Evolutionary conservation across 2,329 filamentous ascomycete species (phyloP).

Genomic region (Colletotrichum sp.): DNA sequence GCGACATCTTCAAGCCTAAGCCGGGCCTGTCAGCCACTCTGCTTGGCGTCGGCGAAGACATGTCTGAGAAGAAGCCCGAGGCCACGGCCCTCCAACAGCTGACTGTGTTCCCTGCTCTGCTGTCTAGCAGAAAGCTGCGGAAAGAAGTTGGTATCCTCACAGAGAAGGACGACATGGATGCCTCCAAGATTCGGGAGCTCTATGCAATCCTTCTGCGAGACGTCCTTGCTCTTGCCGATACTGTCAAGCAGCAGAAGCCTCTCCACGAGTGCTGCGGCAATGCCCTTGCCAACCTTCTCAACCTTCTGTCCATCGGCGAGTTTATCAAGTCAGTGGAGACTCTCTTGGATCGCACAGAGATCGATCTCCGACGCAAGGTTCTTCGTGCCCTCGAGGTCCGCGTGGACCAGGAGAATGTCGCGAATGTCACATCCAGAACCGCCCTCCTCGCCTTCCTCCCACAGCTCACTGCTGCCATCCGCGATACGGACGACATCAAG

Average conservation of each 20-base stretch:
- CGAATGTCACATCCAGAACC: constrained; percentile 69
- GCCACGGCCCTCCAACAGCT: constrained; percentile 58
- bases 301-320: constrained; percentile 83
- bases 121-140: constrained; percentile 63
- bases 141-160: constrained; percentile 60
- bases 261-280: constrained; percentile 68
- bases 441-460: constrained; percentile 81
- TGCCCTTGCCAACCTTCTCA: constrained; percentile 79
- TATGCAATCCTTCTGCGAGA: constrained; percentile 73
- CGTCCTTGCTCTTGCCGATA: constrained; percentile 69
- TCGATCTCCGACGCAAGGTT: constrained; percentile 79
- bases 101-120: constrained; percentile 60
- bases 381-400: constrained; percentile 81
- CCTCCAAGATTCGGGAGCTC: constrained; percentile 69
- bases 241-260: constrained; percentile 59
- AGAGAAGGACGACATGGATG: constrained; percentile 68
- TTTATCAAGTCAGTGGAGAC: constrained; percentile 88
- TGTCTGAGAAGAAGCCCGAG: constrained; percentile 41
- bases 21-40: constrained; percentile 75
- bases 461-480: constrained; percentile 77
- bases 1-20: constrained; percentile 77
- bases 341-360: constrained; percentile 76
- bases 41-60: constrained; percentile 61
- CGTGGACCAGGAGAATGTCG: constrained; percentile 74
- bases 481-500: constrained; percentile 71